Evolutionary conservation across 768 basidiomycete species (phyloP).

Genomic region (Fomitopsis serialis): DNA sequence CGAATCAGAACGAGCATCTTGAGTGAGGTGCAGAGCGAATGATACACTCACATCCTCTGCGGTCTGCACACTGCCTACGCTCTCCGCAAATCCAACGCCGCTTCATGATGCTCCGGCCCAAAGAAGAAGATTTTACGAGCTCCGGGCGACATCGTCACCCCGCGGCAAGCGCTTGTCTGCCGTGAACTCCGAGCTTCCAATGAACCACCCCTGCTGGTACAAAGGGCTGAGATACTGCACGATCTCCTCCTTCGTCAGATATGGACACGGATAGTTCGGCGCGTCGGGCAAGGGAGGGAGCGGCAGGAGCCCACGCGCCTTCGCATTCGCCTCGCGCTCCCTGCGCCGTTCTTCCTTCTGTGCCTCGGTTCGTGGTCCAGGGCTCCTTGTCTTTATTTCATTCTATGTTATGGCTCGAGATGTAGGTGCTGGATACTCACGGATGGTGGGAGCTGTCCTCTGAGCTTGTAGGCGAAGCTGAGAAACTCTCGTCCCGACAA

Average conservation of each 20-base stretch:
- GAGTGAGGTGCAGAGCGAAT: background rate
- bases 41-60: slow-evolving; percentile 8
- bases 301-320: background rate
- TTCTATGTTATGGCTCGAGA: background rate
- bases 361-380: background rate
- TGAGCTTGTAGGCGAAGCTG: background rate
- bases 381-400: background rate
- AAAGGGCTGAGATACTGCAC: slow-evolving; percentile 9
- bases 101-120: background rate
- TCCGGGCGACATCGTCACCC: background rate
- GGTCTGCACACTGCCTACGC: background rate
- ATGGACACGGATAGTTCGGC: slow-evolving; percentile 17
- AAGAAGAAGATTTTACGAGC: slow-evolving; percentile 8
- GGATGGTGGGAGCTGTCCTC: background rate
- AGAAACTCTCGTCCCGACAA: background rate
- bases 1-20: background rate
- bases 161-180: background rate
- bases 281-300: slow-evolving; percentile 10
- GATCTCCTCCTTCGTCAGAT: slow-evolving; percentile 11
- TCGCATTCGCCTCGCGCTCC: background rate
- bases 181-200: background rate
- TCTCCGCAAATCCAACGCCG: background rate
- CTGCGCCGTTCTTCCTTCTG: background rate
- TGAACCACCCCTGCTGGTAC: slow-evolving; percentile 8
- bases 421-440: background rate